A percentile compares a stretch with the other conserved stretches of the same genome.
Evolutionary conservation across 805 yeast species (phyloP).

Genomic region (Candida broadrunensis): DNA sequence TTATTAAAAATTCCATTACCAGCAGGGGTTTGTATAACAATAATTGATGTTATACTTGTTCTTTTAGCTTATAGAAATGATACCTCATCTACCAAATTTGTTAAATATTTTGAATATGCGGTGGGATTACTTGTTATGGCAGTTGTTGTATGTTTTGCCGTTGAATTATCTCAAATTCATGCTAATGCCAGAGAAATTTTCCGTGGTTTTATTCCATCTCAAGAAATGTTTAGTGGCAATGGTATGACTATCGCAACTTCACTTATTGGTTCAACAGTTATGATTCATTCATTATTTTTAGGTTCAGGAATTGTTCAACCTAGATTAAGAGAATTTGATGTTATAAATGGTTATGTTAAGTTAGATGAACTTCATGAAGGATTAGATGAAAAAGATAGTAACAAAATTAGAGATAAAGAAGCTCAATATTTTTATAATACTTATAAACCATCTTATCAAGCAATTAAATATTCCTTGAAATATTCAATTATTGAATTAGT

Average conservation of each 20-base stretch:
- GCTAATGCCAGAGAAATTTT: constrained; percentile 30
- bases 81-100: constrained; percentile 32
- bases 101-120: constrained; percentile 36
- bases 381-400: constrained; percentile 7
- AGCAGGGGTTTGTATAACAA: constrained; percentile 47
- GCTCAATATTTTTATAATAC: constrained; percentile 30
- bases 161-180: constrained; percentile 39
- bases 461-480: constrained; percentile 68
- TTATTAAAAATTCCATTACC: constrained; percentile 43
- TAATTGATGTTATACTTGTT: constrained; percentile 44
- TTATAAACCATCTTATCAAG: constrained; percentile 70
- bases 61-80: constrained; percentile 47
- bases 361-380: constrained; percentile 13
- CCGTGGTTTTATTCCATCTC: constrained; percentile 44
- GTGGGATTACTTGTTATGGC: constrained; percentile 42
- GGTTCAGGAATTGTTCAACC: constrained; percentile 51
- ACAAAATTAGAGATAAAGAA: constrained; percentile 12
- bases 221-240: constrained; percentile 37
- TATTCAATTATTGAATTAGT: constrained; percentile 72
- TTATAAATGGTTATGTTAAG: constrained; percentile 29
- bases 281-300: constrained; percentile 49
- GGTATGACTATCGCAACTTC: constrained; percentile 48
- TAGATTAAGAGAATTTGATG: constrained; percentile 44
- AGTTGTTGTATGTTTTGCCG: constrained; percentile 44
- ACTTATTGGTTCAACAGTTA: constrained; percentile 49